Conservation (phyloP, 176 grass and related monocot genomes). For the Tillandsia leiboldiana region DNA sequence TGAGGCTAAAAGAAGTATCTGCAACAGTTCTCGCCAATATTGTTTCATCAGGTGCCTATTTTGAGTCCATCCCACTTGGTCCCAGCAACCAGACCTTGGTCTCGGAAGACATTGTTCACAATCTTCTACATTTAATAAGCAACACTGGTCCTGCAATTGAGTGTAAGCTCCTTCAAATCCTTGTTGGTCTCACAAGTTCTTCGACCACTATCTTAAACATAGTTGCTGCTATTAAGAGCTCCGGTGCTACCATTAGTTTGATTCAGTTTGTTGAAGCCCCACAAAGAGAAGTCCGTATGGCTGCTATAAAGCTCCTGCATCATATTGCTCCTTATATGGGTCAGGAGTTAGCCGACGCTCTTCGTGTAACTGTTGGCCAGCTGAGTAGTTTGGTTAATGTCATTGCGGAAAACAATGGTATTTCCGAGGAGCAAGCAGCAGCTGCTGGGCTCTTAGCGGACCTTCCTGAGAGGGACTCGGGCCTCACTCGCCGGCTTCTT, state of each 20-base stretch:
- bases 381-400: slow-evolving; percentile 70
- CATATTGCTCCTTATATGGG: slow-evolving; percentile 80
- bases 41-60: slow-evolving; percentile 69
- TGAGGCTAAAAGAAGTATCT: slow-evolving; percentile 81
- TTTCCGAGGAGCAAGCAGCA: slow-evolving; percentile 88
- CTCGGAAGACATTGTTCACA: slow-evolving; percentile 94
- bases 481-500: slow-evolving; percentile 66
- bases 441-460: slow-evolving; percentile 72
- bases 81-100: slow-evolving; percentile 57
- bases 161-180: slow-evolving; percentile 94
- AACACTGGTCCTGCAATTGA: slow-evolving; percentile 97
- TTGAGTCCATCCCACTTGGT: slow-evolving; percentile 70
- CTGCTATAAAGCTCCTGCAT: slow-evolving; percentile 74
- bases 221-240: slow-evolving; percentile 89
- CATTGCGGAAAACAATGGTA: slow-evolving; percentile 74
- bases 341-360: slow-evolving; percentile 76
- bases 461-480: slow-evolving; percentile 63
- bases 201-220: slow-evolving; percentile 57
- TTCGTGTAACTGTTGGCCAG: slow-evolving; percentile 68
- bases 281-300: slow-evolving; percentile 83
- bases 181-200: slow-evolving; percentile 83
- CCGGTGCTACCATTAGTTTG: slow-evolving; percentile 81
- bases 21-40: slow-evolving; percentile 86
- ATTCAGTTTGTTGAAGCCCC: slow-evolving; percentile 98
- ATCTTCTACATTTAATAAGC: slow-evolving; percentile 95